Evolutionary conservation across 75 land plant genomes (phyloP), one percentile per base, ranked within the genome.

Genomic region (Pinus taeda): DNA sequence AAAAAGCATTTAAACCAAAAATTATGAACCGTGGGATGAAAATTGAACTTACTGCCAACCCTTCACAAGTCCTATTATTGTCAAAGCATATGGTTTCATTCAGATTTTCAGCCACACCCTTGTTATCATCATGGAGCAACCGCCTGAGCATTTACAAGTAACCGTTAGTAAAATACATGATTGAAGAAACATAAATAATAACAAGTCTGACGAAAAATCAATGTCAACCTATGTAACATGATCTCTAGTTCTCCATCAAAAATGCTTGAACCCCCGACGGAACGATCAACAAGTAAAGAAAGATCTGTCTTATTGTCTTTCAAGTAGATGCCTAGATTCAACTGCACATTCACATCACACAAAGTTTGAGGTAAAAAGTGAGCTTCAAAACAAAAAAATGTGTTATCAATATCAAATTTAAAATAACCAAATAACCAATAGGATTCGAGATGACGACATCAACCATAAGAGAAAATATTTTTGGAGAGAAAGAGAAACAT

Each of bases 271-370:
- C 93, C 97, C 39, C 97, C 97, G 69, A 92, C 79, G 59, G 95
- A 79, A 49, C 97, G 88, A 77, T 94, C 97, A 59, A 94, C 97
- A 75, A 94, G 83, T 14, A 94, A 83, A 78, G 97, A 94, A 12
- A 94, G 77, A 57, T 94, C 97, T 37, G 74, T 81, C 58, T 62
- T 79, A 59, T 79, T 60, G 83, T 92, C 95, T 79, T 82, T 74
- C 64, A 94, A 57, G 64, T 92, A 94, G 9, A 92, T 87, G 36
- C 97, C 97, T 76, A 94, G 92, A 79, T 94, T 94, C 60, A 94
- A 58, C 97, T 94, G 90, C 58, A 74, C 59, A 74, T 26, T 57
- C 59, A 74, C 7, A 18, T 17, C 2, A 24, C 3, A 69, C 2
- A 37, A 58, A 22, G 2, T 18, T 75, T 55, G 57, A n/a, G n/a